Percentiles rank a stretch among this genome's conserved stretches.
Conservation (phyloP, 352 stramenopile genomes). For the Phytophthora podocarpi region DNA sequence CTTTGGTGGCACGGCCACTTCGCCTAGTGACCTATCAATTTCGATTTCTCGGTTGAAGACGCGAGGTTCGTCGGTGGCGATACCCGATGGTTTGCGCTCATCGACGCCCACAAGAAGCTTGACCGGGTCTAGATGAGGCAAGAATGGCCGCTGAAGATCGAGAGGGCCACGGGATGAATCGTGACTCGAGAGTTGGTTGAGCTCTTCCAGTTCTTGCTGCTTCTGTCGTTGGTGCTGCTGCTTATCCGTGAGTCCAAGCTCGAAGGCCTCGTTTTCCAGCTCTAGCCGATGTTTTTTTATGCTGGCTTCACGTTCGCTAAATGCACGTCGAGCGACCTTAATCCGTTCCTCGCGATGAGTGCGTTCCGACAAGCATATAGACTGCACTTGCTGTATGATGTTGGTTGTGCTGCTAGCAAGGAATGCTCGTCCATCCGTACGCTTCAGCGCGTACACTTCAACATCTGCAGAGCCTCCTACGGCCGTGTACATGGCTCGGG, state of each 20-base stretch:
- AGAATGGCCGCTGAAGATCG: constrained; percentile 17
- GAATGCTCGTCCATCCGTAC: constrained; percentile 25
- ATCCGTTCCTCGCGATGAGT: constrained; percentile 23
- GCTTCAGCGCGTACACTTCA: constrained; percentile 49
- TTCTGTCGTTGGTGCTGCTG: constrained; percentile 26
- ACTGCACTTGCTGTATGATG: constrained; percentile 11
- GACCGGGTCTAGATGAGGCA: constrained; percentile 18
- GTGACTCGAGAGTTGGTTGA: constrained; percentile 5
- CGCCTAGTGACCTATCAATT: constrained; percentile 16
- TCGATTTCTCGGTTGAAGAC: constrained; percentile 6
- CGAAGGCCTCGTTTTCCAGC: constrained; percentile 25
- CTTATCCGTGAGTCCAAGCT: constrained; percentile 22
- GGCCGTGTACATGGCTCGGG: constrained; percentile 26
- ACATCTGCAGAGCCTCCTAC: constrained; percentile 41
- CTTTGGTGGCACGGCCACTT: constrained; percentile 36
- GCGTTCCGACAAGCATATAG: constrained; percentile 16
- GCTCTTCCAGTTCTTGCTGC: constrained; percentile 22
- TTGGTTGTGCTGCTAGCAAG: constrained; percentile 7
- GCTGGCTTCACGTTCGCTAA: constrained; percentile 8
- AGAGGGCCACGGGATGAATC: background rate
- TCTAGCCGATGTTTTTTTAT: constrained; percentile 20
- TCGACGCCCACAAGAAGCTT: constrained; percentile 20
- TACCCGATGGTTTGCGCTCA: constrained; percentile 6
- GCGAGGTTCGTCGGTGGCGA: background rate
- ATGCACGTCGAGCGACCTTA: constrained; percentile 10